These are phyloP conservation scores for Leccinum uliginosum DNA, from an alignment of 768 basidiomycete genomes.

Conservation along the genomic window DNA sequence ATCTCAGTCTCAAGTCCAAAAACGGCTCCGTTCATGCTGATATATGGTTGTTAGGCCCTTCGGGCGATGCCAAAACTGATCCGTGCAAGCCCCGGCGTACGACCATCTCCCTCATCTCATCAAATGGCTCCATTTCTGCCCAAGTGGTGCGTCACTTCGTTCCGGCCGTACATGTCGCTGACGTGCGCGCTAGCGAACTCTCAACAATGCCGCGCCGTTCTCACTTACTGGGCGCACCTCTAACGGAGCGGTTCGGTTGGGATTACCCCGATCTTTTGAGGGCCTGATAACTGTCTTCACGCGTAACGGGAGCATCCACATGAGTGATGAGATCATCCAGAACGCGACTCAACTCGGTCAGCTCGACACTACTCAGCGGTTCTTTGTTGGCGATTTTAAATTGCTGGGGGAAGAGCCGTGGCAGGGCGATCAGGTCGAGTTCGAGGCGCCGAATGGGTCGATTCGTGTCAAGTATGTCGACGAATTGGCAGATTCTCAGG, in stretches of 20 bases:
- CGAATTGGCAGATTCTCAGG: constrained; percentile 1
- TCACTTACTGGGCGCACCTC: constrained; percentile 4
- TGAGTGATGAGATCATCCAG: constrained; percentile 12
- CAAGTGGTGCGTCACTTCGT: constrained; percentile 17
- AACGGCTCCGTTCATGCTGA: constrained; percentile 37
- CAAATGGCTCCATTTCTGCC: constrained; percentile 13
- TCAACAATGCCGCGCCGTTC: constrained; percentile 16
- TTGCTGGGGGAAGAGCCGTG: constrained; percentile 16
- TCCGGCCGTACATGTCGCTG: neutral
- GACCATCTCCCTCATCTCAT: constrained; percentile 18
- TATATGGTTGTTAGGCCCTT: constrained; percentile 31
- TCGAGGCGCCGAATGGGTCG: constrained; percentile 16
- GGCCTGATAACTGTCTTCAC: constrained; percentile 19
- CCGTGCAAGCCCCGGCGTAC: constrained; percentile 14
- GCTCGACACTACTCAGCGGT: constrained; percentile 10
- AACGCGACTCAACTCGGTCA: constrained; percentile 23
- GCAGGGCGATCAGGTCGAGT: constrained; percentile 18
- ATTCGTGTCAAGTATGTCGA: constrained; percentile 20
- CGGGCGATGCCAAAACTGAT: neutral
- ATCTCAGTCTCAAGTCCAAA: constrained; percentile 32
- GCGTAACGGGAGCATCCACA: constrained; percentile 10
- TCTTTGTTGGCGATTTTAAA: constrained; percentile 25
- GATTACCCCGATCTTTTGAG: constrained; percentile 21
- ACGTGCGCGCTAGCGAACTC: constrained; percentile 8
- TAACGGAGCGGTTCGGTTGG: constrained; percentile 14